These are phyloP conservation scores for Solanum rostratum DNA, from an alignment of 257 asterid genomes.

Conservation along the genomic window DNA sequence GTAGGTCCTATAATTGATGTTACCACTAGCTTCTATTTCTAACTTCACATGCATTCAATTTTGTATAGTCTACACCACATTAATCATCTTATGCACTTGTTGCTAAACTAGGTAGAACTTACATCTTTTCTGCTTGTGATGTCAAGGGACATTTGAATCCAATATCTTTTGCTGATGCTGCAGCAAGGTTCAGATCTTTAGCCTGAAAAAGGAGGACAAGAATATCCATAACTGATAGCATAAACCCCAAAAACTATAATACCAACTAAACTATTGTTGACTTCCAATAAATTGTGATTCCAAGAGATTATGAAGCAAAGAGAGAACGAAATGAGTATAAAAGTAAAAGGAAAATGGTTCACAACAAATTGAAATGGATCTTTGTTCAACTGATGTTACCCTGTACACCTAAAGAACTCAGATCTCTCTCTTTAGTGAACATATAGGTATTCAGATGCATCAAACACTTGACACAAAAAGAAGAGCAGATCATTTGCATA, in stretches of 20 bases:
- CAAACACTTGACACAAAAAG: background rate
- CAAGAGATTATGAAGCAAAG: background rate
- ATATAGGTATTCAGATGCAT: background rate
- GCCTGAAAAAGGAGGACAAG: conserved; percentile 34
- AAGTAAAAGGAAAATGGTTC: background rate
- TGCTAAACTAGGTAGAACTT: conserved; percentile 10
- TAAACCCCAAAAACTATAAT: background rate
- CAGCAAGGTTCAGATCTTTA: conserved; percentile 78
- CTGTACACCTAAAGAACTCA: background rate
- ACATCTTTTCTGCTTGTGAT: conserved; percentile 61
- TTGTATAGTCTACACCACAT: background rate
- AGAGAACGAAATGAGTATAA: background rate
- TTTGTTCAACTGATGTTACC: background rate
- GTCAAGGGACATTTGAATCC: conserved; percentile 45
- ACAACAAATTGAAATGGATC: background rate
- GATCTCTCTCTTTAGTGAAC: background rate
- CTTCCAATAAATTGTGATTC: background rate
- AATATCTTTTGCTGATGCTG: conserved; percentile 56
- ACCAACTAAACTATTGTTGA: background rate
- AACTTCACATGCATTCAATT: background rate
- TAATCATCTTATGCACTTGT: background rate
- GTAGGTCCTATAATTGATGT: background rate
- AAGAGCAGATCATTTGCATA: background rate
- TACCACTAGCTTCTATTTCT: background rate
- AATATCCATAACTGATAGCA: background rate